phyloP scores from a whole-genome alignment of 2,329 filamentous ascomycete species.

The Neopestalotiopsis sp. region DNA sequence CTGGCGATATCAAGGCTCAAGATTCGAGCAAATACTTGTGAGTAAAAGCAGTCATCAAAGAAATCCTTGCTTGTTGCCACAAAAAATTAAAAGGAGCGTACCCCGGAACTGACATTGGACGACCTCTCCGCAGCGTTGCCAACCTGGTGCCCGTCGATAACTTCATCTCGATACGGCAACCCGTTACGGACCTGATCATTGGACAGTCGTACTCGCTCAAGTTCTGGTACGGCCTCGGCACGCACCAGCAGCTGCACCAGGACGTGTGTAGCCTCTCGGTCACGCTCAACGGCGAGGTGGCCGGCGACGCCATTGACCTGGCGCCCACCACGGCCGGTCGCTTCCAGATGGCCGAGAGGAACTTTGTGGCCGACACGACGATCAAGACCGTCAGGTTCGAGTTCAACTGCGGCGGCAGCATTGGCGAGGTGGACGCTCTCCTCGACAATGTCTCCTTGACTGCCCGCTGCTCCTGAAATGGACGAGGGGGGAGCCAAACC shows the following conservation, averaged over 20 bases:
- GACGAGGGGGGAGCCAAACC: not conserved
- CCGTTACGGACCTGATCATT: slow-evolving; percentile 2
- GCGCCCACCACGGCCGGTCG: not conserved
- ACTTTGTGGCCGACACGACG: not conserved
- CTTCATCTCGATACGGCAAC: slow-evolving; percentile 3
- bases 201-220: slow-evolving; percentile 3
- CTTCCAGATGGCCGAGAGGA: slow-evolving; percentile 3
- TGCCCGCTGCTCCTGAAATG: not conserved
- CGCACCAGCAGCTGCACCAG: not conserved
- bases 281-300: not conserved
- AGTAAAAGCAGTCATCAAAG: not conserved
- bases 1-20: not conserved
- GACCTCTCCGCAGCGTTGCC: not conserved
- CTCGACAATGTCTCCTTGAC: slow-evolving; percentile 4
- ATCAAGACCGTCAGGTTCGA: slow-evolving; percentile 4
- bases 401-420: slow-evolving; percentile 5
- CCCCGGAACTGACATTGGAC: not conserved
- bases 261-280: not conserved
- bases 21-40: not conserved
- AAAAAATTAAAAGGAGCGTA: not conserved
- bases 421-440: slow-evolving; percentile 6
- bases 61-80: not conserved
- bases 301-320: not conserved
- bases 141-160: not conserved
- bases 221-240: slow-evolving; percentile 7